Conservation (phyloP, 1,284 basidiomycete genomes). For the Apiotrichum brassicae region DNA sequence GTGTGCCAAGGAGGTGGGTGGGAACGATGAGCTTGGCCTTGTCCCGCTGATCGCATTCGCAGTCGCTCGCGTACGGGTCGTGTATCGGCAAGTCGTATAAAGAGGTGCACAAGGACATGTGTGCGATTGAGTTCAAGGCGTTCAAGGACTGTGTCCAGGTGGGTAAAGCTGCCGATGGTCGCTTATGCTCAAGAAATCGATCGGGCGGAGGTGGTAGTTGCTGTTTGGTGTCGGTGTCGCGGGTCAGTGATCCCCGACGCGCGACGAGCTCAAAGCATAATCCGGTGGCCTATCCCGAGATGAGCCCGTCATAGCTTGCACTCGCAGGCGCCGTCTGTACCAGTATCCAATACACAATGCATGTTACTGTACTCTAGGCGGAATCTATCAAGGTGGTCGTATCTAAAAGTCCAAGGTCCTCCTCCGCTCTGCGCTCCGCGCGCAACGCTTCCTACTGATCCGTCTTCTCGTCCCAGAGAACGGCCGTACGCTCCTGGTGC, state of each 20-base stretch:
- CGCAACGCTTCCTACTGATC: conserved; percentile 2
- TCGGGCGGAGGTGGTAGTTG: conserved; percentile 36
- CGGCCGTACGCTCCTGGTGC: conserved; percentile 7
- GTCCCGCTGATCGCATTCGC: not conserved
- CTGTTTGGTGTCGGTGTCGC: too few species aligned
- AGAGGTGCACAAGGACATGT: conserved; percentile 48
- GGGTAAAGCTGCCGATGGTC: conserved; percentile 7
- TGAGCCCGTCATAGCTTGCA: too few species aligned
- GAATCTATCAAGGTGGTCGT: too few species aligned
- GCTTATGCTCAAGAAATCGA: too few species aligned
- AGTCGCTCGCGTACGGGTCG: conserved; percentile 48
- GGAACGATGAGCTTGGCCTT: too few species aligned
- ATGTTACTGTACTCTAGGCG: too few species aligned
- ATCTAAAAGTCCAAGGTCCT: not conserved
- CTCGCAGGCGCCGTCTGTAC: too few species aligned
- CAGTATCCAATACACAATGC: not conserved
- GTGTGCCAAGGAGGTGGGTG: conserved; percentile 38
- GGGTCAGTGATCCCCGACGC: too few species aligned
- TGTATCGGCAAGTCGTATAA: conserved; percentile 47
- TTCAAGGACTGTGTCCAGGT: conserved; percentile 50
- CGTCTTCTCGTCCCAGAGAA: conserved; percentile 17
- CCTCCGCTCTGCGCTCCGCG: not conserved
- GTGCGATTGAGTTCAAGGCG: conserved; percentile 45
- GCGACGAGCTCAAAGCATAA: too few species aligned
- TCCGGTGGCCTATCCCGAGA: too few species aligned